Base-by-base conservation (phyloP, 306 rosid genomes). In the Quercus alba region DNA sequence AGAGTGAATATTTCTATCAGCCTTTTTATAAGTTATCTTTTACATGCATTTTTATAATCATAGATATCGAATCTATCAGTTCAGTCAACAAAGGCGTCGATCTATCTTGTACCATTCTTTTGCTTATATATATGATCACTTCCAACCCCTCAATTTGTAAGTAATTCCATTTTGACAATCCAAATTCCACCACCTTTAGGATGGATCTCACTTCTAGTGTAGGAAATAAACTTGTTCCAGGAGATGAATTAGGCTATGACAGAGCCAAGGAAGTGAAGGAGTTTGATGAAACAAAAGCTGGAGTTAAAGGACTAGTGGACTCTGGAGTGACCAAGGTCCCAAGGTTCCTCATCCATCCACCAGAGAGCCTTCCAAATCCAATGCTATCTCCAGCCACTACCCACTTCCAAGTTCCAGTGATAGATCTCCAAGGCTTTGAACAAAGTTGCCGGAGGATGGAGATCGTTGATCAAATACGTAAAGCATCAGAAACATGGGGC, bases 401-500 rank as follows among this genome's bases (percentile, higher is more conserved):
- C 6, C 44, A 74, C 54, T 81, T 82, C 57, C 87, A 72, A 10
- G 88, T 88, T 70, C 98, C 97, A 17, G 79, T 88, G 75, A 82
- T 94, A 56, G 91, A 92, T 81, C 86, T 94, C 28, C 63, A 76
- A 4, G 93, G 89, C 3, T 67, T 74, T 25, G 84, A 85, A 7
- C 44, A 7, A 58, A 41, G 21, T 6, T 46, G 21, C 67, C 59
- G 80, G 56, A 73, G 91, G 54, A 57, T n/a, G 15, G 77, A 82
- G 79, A 82, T 89, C 54, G 79, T 94, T 9, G 20, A 26, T 9
- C 78, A 84, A 78, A 86, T 94, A 7, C 76, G 79, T 2, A 86
- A 86, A 68, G 94, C 97, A 5, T 81, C 96, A 1, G 81, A 89
- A 57, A 89, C 81, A 61, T 90, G 97, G 97, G 97, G 97, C 0